phyloP scores from a whole-genome alignment of 768 basidiomycete species.

The Termitomyces sp. region DNA sequence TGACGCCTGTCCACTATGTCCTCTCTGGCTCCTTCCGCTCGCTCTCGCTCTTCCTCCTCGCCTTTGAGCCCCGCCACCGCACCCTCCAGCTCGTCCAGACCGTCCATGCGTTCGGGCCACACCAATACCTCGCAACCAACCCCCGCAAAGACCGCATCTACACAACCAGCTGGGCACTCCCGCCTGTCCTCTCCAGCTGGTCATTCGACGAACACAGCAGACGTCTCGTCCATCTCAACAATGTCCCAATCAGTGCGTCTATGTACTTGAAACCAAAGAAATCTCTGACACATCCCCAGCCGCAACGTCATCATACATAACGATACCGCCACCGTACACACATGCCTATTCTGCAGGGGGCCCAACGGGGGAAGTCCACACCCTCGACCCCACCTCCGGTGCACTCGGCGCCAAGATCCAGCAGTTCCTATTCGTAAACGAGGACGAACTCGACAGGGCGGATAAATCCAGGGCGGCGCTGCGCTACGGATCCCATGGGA shows the following conservation, averaged over 20 bases:
- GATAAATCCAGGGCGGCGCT: constrained; percentile 51
- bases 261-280: neutral
- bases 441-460: constrained; percentile 35
- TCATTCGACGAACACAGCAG: constrained; percentile 30
- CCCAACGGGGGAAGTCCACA: constrained; percentile 47
- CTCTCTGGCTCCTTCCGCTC: constrained; percentile 51
- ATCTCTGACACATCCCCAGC: constrained; percentile 26
- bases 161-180: constrained; percentile 49
- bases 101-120: constrained; percentile 43
- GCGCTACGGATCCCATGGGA: constrained; percentile 49
- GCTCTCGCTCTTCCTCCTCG: constrained; percentile 45
- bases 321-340: constrained; percentile 43
- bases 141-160: constrained; percentile 34
- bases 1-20: constrained; percentile 28
- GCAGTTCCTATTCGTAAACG: constrained; percentile 43
- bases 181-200: constrained; percentile 46
- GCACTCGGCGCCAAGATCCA: constrained; percentile 42
- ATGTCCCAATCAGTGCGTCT: constrained; percentile 39
- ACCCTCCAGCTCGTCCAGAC: constrained; percentile 38
- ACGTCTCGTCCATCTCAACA: no score
- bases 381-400: constrained; percentile 29
- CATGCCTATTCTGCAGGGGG: constrained; percentile 50
- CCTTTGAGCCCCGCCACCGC: constrained; percentile 39
- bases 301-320: constrained; percentile 53
- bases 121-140: constrained; percentile 46